phyloP scores from a whole-genome alignment of 1,139 yeast genomes.

The Scheffersomyces segobiensis region DNA sequence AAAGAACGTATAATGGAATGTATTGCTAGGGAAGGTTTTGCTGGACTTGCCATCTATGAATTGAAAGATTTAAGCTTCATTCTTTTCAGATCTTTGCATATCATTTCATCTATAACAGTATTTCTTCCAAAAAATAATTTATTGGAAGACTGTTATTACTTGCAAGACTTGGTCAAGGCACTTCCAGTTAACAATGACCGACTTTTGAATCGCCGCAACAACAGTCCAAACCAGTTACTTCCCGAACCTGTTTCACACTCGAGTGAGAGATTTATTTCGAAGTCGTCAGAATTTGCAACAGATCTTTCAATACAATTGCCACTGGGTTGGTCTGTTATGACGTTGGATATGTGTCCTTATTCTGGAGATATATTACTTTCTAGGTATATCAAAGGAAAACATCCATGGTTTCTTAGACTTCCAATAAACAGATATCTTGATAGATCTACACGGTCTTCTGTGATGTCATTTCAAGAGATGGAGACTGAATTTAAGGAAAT shows the following conservation, averaged over 20 bases:
- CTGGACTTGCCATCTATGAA: constrained; percentile 16
- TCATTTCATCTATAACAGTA: constrained; percentile 25
- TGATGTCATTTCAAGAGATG: constrained; percentile 49
- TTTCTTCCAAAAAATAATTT: constrained; percentile 20
- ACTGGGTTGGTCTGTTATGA: constrained; percentile 56
- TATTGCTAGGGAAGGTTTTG: constrained; percentile 5
- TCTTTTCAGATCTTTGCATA: constrained; percentile 25
- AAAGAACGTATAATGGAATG: constrained; percentile 18
- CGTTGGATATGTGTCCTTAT: constrained; percentile 61
- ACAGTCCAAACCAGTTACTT: constrained; percentile 11
- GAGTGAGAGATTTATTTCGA: constrained; percentile 1
- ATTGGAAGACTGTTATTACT: constrained; percentile 26
- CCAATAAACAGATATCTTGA: constrained; percentile 58
- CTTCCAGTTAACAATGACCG: constrained; percentile 35
- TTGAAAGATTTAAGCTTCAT: constrained; percentile 18
- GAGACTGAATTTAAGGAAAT: constrained; percentile 47
- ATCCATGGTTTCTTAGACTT: constrained; percentile 55
- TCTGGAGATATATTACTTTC: constrained; percentile 61
- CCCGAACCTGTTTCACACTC: constrained; percentile 7
- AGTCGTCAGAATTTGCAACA: constrained; percentile 10
- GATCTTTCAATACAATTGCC: constrained; percentile 37
- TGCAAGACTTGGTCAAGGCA: constrained; percentile 36
- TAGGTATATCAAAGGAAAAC: constrained; percentile 33
- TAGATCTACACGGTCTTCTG: constrained; percentile 37
- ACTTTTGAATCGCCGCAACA: constrained; percentile 12